These are phyloP conservation scores for Nemania sp. DNA, from an alignment of 2,329 filamentous ascomycete genomes.

Conservation along the genomic window DNA sequence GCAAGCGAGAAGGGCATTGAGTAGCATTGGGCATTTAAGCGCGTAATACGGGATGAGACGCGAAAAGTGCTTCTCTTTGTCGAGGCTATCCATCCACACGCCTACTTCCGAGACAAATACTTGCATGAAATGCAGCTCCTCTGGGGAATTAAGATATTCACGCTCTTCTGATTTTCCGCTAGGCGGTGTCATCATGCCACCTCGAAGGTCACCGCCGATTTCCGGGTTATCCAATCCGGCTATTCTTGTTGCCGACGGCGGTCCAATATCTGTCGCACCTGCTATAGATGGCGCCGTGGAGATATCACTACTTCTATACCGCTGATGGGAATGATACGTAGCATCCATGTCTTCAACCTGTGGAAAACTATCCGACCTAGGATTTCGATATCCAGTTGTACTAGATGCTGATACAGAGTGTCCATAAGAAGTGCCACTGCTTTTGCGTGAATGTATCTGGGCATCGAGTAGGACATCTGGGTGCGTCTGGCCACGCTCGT, in stretches of 20 bases:
- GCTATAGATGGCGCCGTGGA: slow-evolving; percentile 56
- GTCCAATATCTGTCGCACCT: slow-evolving; percentile 52
- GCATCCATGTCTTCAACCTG: slow-evolving; percentile 45
- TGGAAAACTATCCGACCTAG: slow-evolving; percentile 43
- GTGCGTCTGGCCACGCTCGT: slow-evolving; percentile 43
- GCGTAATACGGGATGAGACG: slow-evolving; percentile 85
- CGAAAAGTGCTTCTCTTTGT: slow-evolving; percentile 87
- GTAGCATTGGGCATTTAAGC: slow-evolving; percentile 84
- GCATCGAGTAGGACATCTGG: slow-evolving; percentile 42
- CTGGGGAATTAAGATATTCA: slow-evolving; percentile 76
- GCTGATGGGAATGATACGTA: slow-evolving; percentile 43
- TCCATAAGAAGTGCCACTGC: slow-evolving; percentile 46
- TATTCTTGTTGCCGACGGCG: slow-evolving; percentile 48
- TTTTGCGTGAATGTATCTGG: slow-evolving; percentile 47
- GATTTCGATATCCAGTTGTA: slow-evolving; percentile 44
- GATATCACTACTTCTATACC: slow-evolving; percentile 53
- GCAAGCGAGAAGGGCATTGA: slow-evolving; percentile 90
- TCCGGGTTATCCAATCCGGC: slow-evolving; percentile 53
- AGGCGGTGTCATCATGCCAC: slow-evolving; percentile 56
- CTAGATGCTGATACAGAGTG: slow-evolving; percentile 45
- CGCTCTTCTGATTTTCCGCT: slow-evolving; percentile 58
- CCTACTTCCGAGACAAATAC: slow-evolving; percentile 92
- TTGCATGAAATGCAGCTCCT: slow-evolving; percentile 91
- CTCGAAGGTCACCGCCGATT: slow-evolving; percentile 44
- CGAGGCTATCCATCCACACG: slow-evolving; percentile 94